Evolutionary conservation across 495 filamentous ascomycete species (phyloP), one percentile per base, ranked within the genome.

Genomic region (Penicillium ucsense): DNA sequence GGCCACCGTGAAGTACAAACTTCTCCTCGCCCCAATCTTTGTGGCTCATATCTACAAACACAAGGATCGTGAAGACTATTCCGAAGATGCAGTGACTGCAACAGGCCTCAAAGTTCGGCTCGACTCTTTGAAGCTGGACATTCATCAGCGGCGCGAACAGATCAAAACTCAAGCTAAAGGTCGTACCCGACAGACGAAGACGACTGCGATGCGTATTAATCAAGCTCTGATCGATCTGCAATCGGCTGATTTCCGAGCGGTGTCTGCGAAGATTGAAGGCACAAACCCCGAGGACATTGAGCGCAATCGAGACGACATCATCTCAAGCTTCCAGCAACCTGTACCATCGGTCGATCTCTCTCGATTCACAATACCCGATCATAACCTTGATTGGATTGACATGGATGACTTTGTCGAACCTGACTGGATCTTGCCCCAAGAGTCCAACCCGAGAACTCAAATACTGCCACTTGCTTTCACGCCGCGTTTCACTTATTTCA

Each of bases 341-440:
- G 59, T 67, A 30, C 52, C 70, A 3, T 62, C 67, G 6, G 78
- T 76, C 5, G 89, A 97, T 65, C 73, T 95, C 38, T 94, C 90
- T 11, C 81, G 85, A 31, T 97, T 97, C 61, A 89, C 81, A 1
- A 95, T 98, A 47, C 89, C 89, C 0, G 92, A 98, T 59, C 88
- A 90, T 35, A 92, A 98, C 62, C 79, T 87, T 54, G 83, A 81
- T 45, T 98, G 92, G 92, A 85, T 97, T 57, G 92, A 98, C 61
- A 96, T 97, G 89, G 92, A 98, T 65, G 92, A 98, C 61, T 97
- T 97, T 68, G 88, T 97, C 29, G 92, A 98, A 63, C 73, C 97
- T 7, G 92, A 95, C 60, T 96, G 91, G 89, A 86, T 95, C 48
- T 69, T 96, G 11, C 91, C 92, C 1, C 86, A 86, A 29, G 86